These are phyloP conservation scores for Coleophoma eucalyptorum DNA, from an alignment of 2,329 filamentous ascomycete species.

Conservation along the genomic window DNA sequence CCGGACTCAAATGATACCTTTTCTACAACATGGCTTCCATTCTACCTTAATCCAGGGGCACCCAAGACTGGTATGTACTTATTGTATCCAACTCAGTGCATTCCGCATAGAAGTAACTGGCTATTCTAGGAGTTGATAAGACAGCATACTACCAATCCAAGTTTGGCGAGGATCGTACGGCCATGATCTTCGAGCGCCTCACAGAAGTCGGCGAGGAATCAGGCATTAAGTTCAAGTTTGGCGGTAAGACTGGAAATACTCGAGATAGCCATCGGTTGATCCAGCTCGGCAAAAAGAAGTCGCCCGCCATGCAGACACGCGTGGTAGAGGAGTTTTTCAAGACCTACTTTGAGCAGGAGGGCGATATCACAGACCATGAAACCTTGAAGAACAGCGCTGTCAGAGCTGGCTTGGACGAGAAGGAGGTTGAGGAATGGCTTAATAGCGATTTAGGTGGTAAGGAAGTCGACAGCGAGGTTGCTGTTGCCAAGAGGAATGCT, in stretches of 20 bases:
- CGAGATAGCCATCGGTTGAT: constrained; percentile 76
- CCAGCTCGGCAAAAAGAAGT: constrained; percentile 59
- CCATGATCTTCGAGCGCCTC: constrained; percentile 55
- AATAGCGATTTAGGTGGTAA: constrained; percentile 48
- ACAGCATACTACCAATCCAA: constrained; percentile 55
- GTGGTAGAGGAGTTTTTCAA: constrained; percentile 62
- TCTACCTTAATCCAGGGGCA: constrained; percentile 70
- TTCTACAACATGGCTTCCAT: constrained; percentile 71
- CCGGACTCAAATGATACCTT: constrained; percentile 65
- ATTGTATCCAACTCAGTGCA: constrained; percentile 22
- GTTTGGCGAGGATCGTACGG: constrained; percentile 58
- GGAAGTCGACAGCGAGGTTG: constrained; percentile 28
- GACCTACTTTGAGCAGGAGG: constrained; percentile 61
- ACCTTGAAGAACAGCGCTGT: constrained; percentile 49
- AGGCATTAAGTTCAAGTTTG: constrained; percentile 71
- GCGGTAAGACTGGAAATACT: constrained; percentile 70
- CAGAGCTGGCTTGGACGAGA: constrained; percentile 47
- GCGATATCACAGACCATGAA: constrained; percentile 56
- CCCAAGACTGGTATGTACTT: constrained; percentile 41
- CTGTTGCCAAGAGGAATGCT: constrained; percentile 36
- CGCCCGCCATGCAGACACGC: constrained; percentile 48
- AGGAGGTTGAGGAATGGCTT: constrained; percentile 51
- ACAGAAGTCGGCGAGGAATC: constrained; percentile 53
- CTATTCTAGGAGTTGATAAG: constrained; percentile 41
- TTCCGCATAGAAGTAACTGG: neutral